Percentiles rank a stretch among this genome's conserved stretches.
Conservation (phyloP, 2,329 filamentous ascomycete species). For the Chaetomiaceae sp. region DNA sequence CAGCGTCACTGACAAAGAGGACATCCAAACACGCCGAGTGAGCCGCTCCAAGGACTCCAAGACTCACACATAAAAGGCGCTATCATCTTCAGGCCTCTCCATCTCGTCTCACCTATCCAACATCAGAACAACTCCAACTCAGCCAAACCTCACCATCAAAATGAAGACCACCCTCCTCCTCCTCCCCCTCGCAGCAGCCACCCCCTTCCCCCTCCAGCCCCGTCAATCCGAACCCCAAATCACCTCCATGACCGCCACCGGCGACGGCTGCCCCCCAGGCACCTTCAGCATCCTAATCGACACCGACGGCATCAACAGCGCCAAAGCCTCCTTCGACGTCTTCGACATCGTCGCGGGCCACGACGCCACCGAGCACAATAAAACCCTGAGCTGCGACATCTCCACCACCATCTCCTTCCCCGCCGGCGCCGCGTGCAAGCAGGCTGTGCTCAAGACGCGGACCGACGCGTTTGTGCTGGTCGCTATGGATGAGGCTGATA, state of each 20-base stretch:
- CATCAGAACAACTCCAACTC: background rate
- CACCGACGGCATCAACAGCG: background rate
- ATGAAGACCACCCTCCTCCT: background rate
- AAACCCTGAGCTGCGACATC: background rate
- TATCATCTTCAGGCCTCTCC: background rate
- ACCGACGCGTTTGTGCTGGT: conserved; percentile 3
- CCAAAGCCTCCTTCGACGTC: background rate
- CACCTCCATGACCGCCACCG: background rate
- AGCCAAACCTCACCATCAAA: background rate
- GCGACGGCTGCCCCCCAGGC: conserved; percentile 4
- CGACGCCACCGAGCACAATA: background rate
- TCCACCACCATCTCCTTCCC: conserved; percentile 1
- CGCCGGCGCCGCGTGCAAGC: background rate
- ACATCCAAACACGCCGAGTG: too few species aligned
- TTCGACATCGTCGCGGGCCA: background rate
- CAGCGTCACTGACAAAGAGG: background rate
- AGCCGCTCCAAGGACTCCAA: too few species aligned
- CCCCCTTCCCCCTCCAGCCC: background rate
- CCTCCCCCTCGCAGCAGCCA: background rate
- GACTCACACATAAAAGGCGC: background rate
- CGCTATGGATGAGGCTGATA: background rate
- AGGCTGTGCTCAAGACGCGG: background rate
- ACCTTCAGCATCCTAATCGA: conserved; percentile 1
- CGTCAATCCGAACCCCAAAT: background rate
- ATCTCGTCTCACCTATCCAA: background rate